Percentiles rank a stretch among this genome's conserved stretches.
Evolutionary conservation across 805 yeast species (phyloP).

Genomic region (Torulaspora maleeae): DNA sequence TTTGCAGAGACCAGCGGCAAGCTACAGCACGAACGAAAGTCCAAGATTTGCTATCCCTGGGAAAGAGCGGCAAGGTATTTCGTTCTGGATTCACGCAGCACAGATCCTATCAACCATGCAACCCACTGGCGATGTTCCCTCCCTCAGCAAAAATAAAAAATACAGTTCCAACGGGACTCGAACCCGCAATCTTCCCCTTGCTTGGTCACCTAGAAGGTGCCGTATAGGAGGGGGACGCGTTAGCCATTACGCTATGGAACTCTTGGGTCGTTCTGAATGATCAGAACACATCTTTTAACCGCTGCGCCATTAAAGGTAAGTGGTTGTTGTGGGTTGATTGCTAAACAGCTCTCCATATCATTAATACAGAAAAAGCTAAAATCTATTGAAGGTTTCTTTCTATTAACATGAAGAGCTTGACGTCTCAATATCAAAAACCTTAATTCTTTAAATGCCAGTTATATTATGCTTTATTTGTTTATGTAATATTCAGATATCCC

Average conservation of each 20-base stretch:
- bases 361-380: too few species aligned
- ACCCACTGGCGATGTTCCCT: too few species aligned
- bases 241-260: slow-evolving; percentile 57
- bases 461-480: not conserved
- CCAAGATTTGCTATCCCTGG: too few species aligned
- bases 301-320: slow-evolving; percentile 4
- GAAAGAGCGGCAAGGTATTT: not conserved
- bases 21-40: too few species aligned
- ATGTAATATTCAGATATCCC: not conserved
- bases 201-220: not conserved
- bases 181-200: slow-evolving; percentile 62
- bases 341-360: too few species aligned
- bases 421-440: too few species aligned
- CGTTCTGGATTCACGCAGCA: not conserved
- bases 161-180: slow-evolving; percentile 60
- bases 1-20: too few species aligned
- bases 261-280: not conserved
- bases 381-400: too few species aligned
- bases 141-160: too few species aligned
- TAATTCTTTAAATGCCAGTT: not conserved
- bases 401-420: too few species aligned
- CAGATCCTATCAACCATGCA: too few species aligned
- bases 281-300: not conserved
- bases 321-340: not conserved
- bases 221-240: slow-evolving; percentile 61